phyloP scores from a whole-genome alignment of 805 yeast species.

The Yarrowia sp. region DNA sequence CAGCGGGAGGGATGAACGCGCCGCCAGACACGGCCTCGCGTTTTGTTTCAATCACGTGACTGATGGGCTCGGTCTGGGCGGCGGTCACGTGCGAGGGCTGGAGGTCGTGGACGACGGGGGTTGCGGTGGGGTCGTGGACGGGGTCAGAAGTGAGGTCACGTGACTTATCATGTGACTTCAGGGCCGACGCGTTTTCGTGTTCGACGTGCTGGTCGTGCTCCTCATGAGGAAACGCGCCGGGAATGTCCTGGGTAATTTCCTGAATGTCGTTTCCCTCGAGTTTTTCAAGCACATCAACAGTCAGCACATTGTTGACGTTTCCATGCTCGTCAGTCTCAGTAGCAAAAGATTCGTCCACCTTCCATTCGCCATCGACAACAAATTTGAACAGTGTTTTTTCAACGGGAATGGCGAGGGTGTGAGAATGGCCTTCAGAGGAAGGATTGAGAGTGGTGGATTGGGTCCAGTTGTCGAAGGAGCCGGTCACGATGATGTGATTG shows the following conservation, averaged over 20 bases:
- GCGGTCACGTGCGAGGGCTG: not conserved
- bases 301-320: slow-evolving; percentile 40
- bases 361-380: slow-evolving; percentile 69
- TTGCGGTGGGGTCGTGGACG: not conserved
- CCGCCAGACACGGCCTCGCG: slow-evolving; percentile 18
- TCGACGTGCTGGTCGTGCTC: not conserved
- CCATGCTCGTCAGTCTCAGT: slow-evolving; percentile 42
- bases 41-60: not conserved
- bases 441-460: slow-evolving; percentile 58
- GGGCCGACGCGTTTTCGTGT: too few species aligned
- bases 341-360: slow-evolving; percentile 50
- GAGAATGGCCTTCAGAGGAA: slow-evolving; percentile 50
- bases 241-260: slow-evolving; percentile 33
- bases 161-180: too few species aligned
- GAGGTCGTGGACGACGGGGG: not conserved
- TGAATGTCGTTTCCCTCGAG: slow-evolving; percentile 35
- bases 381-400: slow-evolving; percentile 57
- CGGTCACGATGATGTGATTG: slow-evolving; percentile 60
- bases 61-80: not conserved
- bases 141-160: too few species aligned
- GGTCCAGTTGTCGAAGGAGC: slow-evolving; percentile 66
- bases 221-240: slow-evolving; percentile 28
- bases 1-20: not conserved
- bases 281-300: not conserved
- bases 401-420: slow-evolving; percentile 46